Conservation (phyloP, 1,284 basidiomycete species). For the Boletellus sp. region DNA sequence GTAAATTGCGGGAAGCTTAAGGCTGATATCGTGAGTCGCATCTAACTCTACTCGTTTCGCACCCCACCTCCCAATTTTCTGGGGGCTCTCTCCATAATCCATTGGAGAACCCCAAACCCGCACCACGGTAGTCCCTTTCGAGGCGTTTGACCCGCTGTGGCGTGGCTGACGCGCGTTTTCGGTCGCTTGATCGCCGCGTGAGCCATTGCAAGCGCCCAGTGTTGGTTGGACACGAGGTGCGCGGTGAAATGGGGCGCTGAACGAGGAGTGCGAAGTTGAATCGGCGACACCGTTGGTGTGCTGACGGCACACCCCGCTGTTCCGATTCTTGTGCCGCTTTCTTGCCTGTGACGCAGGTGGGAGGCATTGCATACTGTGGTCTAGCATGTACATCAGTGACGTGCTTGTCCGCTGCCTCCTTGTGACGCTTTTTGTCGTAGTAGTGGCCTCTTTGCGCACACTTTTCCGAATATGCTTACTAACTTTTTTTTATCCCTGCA, state of each 20-base stretch:
- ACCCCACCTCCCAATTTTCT: constrained; percentile 90
- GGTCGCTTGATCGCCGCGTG: constrained; percentile 86
- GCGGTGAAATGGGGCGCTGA: constrained; percentile 93
- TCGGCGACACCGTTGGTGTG: constrained; percentile 29
- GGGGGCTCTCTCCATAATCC: constrained; percentile 84
- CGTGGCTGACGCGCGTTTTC: constrained; percentile 73
- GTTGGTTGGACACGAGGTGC: constrained; percentile 77
- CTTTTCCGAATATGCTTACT: constrained; percentile 47
- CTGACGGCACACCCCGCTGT: constrained; percentile 37
- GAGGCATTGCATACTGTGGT: constrained; percentile 43
- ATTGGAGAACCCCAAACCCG: constrained; percentile 88
- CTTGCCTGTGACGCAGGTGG: constrained; percentile 60
- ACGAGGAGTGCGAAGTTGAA: constrained; percentile 79
- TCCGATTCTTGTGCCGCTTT: constrained; percentile 36
- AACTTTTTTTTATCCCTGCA: constrained; percentile 49
- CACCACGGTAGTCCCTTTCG: constrained; percentile 67
- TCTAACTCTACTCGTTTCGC: constrained; percentile 82
- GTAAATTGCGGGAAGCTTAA: constrained; percentile 98
- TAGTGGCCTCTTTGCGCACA: constrained; percentile 26
- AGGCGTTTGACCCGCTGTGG: constrained; percentile 74
- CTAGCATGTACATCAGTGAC: constrained; percentile 53
- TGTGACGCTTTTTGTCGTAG: constrained; percentile 38
- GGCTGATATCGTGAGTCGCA: constrained; percentile 88
- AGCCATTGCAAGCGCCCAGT: constrained; percentile 61
- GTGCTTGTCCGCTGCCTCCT: constrained; percentile 52